phyloP scores from a whole-genome alignment of 1,139 yeast genomes.

The Magnusiomyces paraingens region DNA sequence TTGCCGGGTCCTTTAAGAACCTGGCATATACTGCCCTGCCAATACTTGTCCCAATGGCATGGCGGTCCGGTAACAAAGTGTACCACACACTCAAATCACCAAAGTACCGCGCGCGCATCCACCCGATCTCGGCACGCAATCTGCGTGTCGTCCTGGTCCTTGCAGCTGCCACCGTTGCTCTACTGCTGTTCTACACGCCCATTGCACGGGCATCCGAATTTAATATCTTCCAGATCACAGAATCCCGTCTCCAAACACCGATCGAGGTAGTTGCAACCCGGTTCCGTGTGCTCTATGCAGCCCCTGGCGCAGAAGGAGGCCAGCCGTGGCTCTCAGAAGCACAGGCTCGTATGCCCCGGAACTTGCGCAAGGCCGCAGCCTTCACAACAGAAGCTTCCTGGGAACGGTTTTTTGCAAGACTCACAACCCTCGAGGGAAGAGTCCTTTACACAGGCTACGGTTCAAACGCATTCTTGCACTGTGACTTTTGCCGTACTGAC shows the following conservation, averaged over 20 bases:
- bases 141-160: neutral
- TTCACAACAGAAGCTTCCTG: conserved; percentile 5
- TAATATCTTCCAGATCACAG: conserved; percentile 13
- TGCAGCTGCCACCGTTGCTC: neutral
- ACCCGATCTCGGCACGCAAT: neutral
- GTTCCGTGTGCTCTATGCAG: conserved; percentile 13
- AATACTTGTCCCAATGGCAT: conserved; percentile 2
- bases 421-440: conserved; percentile 21
- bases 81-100: neutral
- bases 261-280: conserved; percentile 21
- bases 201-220: neutral
- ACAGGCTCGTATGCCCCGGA: neutral
- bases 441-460: conserved; percentile 25
- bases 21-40: conserved; percentile 4
- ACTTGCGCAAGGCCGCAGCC: neutral
- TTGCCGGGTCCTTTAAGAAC: neutral
- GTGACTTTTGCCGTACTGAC: conserved; percentile 25
- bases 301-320: conserved; percentile 4
- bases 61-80: neutral
- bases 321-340: neutral
- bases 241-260: conserved; percentile 23
- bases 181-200: neutral
- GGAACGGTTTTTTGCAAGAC: conserved; percentile 19
- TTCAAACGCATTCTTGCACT: conserved; percentile 21
- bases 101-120: neutral